Evolutionary conservation across 306 rosid species (phyloP).

Genomic region (Gillenia trifoliata): DNA sequence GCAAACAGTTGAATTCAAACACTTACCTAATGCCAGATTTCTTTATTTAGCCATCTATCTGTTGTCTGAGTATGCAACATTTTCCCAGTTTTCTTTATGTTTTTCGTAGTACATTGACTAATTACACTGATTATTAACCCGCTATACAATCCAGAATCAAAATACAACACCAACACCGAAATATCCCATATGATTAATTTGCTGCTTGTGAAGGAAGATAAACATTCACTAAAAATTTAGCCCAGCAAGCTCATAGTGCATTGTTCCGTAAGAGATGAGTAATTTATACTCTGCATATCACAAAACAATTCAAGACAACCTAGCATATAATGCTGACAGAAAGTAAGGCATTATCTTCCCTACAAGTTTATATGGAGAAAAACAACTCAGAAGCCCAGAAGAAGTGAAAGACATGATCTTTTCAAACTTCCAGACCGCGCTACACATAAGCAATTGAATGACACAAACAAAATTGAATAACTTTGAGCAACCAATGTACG

Average conservation of each 20-base stretch:
- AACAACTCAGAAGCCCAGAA: neutral
- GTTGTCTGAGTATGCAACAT: neutral
- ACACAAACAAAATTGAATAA: neutral
- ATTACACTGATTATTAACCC: neutral
- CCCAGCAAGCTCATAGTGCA: neutral
- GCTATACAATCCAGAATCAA: neutral
- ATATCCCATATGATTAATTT: neutral
- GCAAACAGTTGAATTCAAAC: neutral
- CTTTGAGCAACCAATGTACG: neutral
- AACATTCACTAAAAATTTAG: neutral
- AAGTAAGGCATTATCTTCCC: neutral
- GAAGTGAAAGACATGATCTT: neutral
- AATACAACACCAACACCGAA: neutral
- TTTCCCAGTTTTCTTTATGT: neutral
- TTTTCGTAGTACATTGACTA: neutral
- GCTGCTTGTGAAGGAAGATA: neutral
- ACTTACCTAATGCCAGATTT: neutral
- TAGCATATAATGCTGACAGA: neutral
- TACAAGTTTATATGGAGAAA: neutral
- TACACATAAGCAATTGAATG: neutral
- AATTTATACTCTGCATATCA: neutral
- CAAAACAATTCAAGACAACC: neutral
- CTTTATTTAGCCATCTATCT: neutral
- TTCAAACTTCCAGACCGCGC: neutral
- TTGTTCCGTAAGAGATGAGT: neutral